Base-by-base conservation (phyloP, 2,329 filamentous ascomycete species). In the Mariannaea elegans region DNA sequence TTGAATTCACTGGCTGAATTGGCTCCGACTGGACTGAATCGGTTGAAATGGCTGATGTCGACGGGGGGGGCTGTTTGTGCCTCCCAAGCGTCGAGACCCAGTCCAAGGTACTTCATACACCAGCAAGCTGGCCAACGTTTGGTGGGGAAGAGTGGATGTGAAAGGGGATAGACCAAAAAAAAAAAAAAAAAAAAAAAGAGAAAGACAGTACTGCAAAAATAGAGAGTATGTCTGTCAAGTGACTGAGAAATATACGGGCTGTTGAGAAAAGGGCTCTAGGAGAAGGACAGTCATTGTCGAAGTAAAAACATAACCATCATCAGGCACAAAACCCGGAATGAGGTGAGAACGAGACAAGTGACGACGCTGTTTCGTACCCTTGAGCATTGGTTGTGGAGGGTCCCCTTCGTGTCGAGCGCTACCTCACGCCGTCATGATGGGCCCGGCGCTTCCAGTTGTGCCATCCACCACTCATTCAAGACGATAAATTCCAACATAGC, bases 371-470 rank as follows among this genome's bases (percentile, higher is more conserved):
- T 34, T 46, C 50, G 41, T 27, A 21, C 45, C 41, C 50, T 27
- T 24, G 21, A 4, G 16, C 18, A 21, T 19, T 44, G 19, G 23
- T 44, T 44, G 41, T 44, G 41, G 41, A 44, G 19, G 41, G 23
- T 9, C 23, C 21, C 13, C 21, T 21, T 44, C 41, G 41, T 44
- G 41, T 27, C 13, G 10, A 44, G 41, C 41, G 41, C 50, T 54
- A 46, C 50, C 39, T 54, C 50, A 42, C 50, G 50, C 50, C 39
- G 41, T 42, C 23, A 50, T 36, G 23, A 54, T 45, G 24, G 41
- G 50, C 29, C 41, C 38, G 41, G 39, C 50, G 41, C 49, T 52
- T 52, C 38, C 27, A 34, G 29, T 52, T 52, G 49, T 44, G 41
- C 39, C 29, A 19, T 41, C 38, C 31, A 23, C 42, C 21, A 27